These are phyloP conservation scores for Hamamelis virginiana DNA, from an alignment of 164 flowering plant species.

Conservation along the genomic window DNA sequence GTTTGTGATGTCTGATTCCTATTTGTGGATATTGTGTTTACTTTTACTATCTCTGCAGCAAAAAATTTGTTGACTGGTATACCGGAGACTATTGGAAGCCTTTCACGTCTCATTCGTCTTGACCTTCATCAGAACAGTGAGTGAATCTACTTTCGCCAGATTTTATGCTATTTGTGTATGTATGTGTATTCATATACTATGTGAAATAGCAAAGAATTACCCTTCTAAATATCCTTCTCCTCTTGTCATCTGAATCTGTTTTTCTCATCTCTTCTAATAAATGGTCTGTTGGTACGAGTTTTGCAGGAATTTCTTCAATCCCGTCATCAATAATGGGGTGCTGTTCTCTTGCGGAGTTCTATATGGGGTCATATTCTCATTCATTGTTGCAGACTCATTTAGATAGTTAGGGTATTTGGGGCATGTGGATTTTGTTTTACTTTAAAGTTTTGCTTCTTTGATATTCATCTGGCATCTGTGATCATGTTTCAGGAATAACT, in stretches of 20 bases:
- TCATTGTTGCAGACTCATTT: constrained; percentile 3
- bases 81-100: constrained; percentile 84
- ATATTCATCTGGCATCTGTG: constrained; percentile 15
- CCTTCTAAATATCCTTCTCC: not conserved
- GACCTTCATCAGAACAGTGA: constrained; percentile 92
- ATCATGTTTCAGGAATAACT: constrained; percentile 62
- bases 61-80: constrained; percentile 65
- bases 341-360: constrained; percentile 71
- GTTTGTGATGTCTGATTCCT: not conserved
- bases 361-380: constrained; percentile 63
- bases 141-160: constrained; percentile 27
- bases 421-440: not conserved
- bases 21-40: not conserved
- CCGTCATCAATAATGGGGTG: constrained; percentile 85
- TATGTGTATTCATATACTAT: not conserved
- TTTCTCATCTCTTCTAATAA: not conserved
- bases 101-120: constrained; percentile 80
- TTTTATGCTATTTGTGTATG: not conserved
- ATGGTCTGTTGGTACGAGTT: constrained; percentile 1
- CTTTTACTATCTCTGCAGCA: constrained; percentile 43
- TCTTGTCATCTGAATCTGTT: not conserved
- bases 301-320: constrained; percentile 75
- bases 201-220: not conserved
- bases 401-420: not conserved
- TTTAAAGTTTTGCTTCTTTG: constrained; percentile 1